These are phyloP conservation scores for Tuber magnatum DNA, from an alignment of 495 filamentous ascomycete genomes.

Conservation along the genomic window DNA sequence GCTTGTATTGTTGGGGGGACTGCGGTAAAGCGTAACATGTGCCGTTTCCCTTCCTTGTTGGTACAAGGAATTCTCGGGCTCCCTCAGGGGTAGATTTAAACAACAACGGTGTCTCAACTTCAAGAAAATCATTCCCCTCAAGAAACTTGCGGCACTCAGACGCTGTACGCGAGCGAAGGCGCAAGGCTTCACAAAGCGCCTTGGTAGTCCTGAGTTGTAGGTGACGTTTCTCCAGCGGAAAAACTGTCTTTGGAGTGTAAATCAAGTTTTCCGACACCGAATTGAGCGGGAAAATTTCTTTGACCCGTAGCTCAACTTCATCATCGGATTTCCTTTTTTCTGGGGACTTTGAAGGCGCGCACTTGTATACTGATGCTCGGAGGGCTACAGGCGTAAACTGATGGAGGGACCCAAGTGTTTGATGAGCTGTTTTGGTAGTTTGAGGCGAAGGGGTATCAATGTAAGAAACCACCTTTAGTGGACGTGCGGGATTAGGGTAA, in stretches of 20 bases:
- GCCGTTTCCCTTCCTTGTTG: conserved; percentile 57
- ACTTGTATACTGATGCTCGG: conserved; percentile 20
- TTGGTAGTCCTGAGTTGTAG: conserved; percentile 71
- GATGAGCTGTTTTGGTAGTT: conserved; percentile 17
- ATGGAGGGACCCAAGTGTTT: conserved; percentile 23
- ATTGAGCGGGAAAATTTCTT: conserved; percentile 63
- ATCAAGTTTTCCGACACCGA: conserved; percentile 69
- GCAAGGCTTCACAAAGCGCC: conserved; percentile 56
- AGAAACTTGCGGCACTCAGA: conserved; percentile 51
- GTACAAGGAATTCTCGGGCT: conserved; percentile 90
- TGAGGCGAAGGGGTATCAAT: conserved; percentile 12
- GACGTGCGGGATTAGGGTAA: conserved; percentile 15
- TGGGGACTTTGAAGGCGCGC: conserved; percentile 21
- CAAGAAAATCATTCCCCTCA: conserved; percentile 53
- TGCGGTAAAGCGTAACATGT: conserved; percentile 86
- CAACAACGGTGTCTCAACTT: conserved; percentile 85
- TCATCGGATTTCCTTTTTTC: not conserved
- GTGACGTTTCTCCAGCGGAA: conserved; percentile 67
- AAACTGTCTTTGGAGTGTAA: conserved; percentile 61
- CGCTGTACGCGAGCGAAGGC: conserved; percentile 52
- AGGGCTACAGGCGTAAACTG: conserved; percentile 32
- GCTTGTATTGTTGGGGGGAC: conserved; percentile 97
- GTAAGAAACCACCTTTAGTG: conserved; percentile 32
- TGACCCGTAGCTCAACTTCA: conserved; percentile 54
- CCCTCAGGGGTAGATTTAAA: conserved; percentile 98